Base-by-base conservation (phyloP, 2,329 filamentous ascomycete species). In the Aureobasidium sp. region DNA sequence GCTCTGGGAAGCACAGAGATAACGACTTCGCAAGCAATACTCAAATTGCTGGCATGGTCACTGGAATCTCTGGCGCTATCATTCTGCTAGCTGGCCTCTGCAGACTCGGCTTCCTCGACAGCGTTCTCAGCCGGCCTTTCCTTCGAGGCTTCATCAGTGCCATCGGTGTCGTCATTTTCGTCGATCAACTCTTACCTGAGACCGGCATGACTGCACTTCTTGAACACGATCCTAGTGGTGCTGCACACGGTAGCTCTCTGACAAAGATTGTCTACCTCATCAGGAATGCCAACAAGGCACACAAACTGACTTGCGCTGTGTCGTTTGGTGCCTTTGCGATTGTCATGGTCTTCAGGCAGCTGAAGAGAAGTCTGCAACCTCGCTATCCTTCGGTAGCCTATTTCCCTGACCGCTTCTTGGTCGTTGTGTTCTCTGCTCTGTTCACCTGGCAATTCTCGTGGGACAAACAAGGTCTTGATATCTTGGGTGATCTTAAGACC, bases 141-240 rank as follows among this genome's bases (percentile, higher is more conserved):
- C 77, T 97, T 62, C 83, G 94, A 64, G 94, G 94, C 0, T 99
- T 99, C 77, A 97, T 99, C 75, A 96, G 90, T 62, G 94, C 94
- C 56, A 95, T 99, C 72, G 94, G 94, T 53, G 90, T 97, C 62
- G 92, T 97, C 66, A 97, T 99, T 71, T 86, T 95, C 42, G 90
- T 97, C 39, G 94, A 97, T 73, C 94, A 99, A 75, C 78, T 96
- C 48, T 89, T 97, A 59, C 92, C 93, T 0, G 91, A 97, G 74
- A 82, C 96, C 69, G 94, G 94, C 0, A 80, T 99, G 26, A 82
- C 80, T 41, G 77, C 81, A 1, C 75, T 85, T 20, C 90, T 91
- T 0, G 85, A 84, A 58, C 76, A 87, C 17, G 72, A 69, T 2
- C 56, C 56, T 7, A 78, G 79, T 1, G 81, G 83, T n/a, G 84